Conservation (phyloP, 306 rosid species). For the Notholithocarpus densiflorus region DNA sequence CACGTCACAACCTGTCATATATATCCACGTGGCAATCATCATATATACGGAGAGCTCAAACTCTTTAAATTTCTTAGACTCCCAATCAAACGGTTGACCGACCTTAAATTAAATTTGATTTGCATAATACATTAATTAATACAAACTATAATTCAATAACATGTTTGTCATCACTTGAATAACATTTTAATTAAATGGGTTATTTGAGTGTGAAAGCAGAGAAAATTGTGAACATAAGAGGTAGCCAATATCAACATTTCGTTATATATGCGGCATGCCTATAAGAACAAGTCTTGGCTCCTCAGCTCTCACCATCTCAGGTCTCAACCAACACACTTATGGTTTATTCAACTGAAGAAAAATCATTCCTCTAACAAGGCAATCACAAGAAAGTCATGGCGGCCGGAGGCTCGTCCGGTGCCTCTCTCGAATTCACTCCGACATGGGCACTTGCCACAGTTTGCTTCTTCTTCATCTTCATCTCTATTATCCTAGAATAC, state of each 20-base stretch:
- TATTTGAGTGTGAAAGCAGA: too few relatives aligned
- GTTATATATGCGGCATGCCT: not conserved
- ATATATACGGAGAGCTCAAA: too few relatives aligned
- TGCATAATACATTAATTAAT: too few relatives aligned
- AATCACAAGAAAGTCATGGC: conserved; percentile 3
- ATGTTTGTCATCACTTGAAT: too few relatives aligned
- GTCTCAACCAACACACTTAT: not conserved
- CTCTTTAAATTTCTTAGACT: too few relatives aligned
- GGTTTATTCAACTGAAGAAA: not conserved
- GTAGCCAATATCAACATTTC: too few relatives aligned
- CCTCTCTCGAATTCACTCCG: conserved; percentile 30
- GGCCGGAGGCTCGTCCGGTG: not conserved
- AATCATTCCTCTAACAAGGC: not conserved
- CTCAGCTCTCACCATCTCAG: not conserved
- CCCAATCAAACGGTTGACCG: too few relatives aligned
- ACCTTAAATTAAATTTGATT: too few relatives aligned
- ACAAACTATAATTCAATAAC: too few relatives aligned
- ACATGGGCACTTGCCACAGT: conserved; percentile 40
- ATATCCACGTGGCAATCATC: too few relatives aligned
- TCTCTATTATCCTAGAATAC: conserved; percentile 26
- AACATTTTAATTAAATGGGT: too few relatives aligned
- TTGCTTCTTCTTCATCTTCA: conserved; percentile 32
- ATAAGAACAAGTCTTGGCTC: not conserved
- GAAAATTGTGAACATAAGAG: not conserved
- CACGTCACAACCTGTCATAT: too few relatives aligned